Conservation (phyloP, 345 rosid species). For the Eutrema yunnanense region DNA sequence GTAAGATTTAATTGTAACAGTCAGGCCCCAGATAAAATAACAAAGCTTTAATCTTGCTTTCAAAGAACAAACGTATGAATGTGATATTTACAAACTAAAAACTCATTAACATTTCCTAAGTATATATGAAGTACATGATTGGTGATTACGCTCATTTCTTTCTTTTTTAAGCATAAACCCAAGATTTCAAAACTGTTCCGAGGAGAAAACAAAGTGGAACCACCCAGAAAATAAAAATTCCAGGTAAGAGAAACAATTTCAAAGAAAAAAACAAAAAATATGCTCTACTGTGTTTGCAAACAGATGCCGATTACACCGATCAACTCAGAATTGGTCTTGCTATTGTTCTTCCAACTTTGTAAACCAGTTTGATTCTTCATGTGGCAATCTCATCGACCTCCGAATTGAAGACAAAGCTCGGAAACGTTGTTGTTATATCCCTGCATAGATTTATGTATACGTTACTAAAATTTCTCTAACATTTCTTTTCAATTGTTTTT, state of each 20-base stretch:
- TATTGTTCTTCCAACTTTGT: conserved; percentile 2
- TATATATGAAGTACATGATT: neutral
- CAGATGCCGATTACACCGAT: conserved; percentile 8
- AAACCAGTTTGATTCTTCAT: conserved; percentile 22
- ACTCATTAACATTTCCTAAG: neutral
- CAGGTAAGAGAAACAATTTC: no score
- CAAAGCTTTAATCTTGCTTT: neutral
- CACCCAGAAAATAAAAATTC: conserved; percentile 17
- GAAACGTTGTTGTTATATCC: conserved; percentile 94
- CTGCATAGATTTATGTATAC: conserved; percentile 30
- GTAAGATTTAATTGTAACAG: neutral
- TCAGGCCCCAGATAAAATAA: neutral
- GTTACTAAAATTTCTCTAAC: neutral
- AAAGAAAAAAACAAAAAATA: neutral
- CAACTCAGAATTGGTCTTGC: neutral
- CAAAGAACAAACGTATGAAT: neutral
- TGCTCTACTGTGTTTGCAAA: conserved; percentile 20
- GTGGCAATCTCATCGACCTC: conserved; percentile 91
- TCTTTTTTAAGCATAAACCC: neutral
- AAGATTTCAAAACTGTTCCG: conserved; percentile 16
- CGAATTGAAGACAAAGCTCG: conserved; percentile 89
- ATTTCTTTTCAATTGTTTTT: neutral
- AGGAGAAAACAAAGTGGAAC: conserved; percentile 15
- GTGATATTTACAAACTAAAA: conserved; percentile 16
- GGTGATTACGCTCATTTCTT: neutral